phyloP scores from a whole-genome alignment of 225 moss, liverwort and hornwort species.

The Thuidium tamariscinum region DNA sequence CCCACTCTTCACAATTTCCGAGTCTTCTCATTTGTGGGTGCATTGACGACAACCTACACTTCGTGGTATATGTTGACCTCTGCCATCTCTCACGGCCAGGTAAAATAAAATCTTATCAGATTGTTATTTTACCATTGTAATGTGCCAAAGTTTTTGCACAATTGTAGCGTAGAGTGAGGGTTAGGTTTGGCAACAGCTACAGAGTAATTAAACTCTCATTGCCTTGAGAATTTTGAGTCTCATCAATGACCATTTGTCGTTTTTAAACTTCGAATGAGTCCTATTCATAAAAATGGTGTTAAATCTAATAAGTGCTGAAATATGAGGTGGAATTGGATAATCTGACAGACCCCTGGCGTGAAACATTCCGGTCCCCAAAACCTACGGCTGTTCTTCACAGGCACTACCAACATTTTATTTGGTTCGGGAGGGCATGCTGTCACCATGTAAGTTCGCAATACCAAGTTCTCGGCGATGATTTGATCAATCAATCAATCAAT shows the following conservation, averaged over 20 bases:
- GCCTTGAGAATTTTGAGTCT: neutral
- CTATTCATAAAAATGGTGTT: neutral
- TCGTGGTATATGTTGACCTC: constrained; percentile 46
- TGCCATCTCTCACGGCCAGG: constrained; percentile 32
- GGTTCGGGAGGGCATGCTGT: constrained; percentile 51
- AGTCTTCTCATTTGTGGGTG: constrained; percentile 43
- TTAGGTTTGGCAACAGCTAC: neutral
- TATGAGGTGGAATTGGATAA: neutral
- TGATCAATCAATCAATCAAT: neutral
- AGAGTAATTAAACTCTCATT: neutral
- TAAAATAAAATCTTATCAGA: neutral
- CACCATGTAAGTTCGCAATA: constrained; percentile 18
- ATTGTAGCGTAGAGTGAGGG: neutral
- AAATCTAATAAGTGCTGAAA: neutral
- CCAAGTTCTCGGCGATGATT: neutral
- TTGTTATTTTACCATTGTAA: neutral
- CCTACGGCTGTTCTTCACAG: constrained; percentile 40
- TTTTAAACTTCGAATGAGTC: neutral
- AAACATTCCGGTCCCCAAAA: constrained; percentile 32
- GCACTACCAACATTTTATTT: constrained; percentile 51
- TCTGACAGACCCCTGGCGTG: constrained; percentile 13
- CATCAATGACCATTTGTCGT: neutral
- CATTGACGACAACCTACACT: constrained; percentile 48
- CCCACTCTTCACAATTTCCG: constrained; percentile 56
- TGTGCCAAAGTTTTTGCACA: neutral